Base-by-base conservation (phyloP, 2,329 filamentous ascomycete species). In the Verticillium zaregamsianum region DNA sequence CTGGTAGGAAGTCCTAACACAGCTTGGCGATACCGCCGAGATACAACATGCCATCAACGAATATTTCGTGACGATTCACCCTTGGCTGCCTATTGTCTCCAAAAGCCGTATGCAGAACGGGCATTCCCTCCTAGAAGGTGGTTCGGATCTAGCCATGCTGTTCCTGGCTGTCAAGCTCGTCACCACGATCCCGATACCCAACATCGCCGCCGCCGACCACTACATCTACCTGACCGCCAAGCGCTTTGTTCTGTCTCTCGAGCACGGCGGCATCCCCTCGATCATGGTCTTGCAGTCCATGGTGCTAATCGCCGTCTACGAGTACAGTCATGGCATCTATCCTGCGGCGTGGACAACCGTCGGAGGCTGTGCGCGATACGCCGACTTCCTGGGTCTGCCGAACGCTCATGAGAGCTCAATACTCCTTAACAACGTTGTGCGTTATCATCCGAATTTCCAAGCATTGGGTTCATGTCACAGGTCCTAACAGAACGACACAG, bases 111-210 rank as follows among this genome's bases (percentile, higher is more conserved):
- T 82, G 64, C 76, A 76, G 55, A 71, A 80, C 32, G 69, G 72
- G 9, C 76, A 77, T 59, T 73, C 77, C 12, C 61, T 76, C 5
- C 76, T 76, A 69, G 77, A 81, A 62, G 75, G 73, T 54, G 79
- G 79, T 17, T 73, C 79, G 2, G 80, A 82, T 64, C 69, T 80
- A 23, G 78, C 78, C 40, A 70, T 82, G 39, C 71, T 82, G 15
- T 80, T 80, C 62, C 68, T 83, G 33, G 74, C 75, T n/a, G 82
- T 82, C 78, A 80, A 79, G 67, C 74, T 83, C 15, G 71, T 79
- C 28, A 76, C 69, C 23, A 74, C 71, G 28, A 69, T 70, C 37
- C 71, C 76, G 4, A 67, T 69, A 23, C 72, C 75, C 57, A 74
- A 72, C n/a, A 66, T 75, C 12, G 68, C 71, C 33, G 64, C 68